Percentiles rank a stretch among this genome's conserved stretches.
These are phyloP conservation scores for Barnettozyma californica DNA, from an alignment of 805 yeast species.

Conservation along the genomic window DNA sequence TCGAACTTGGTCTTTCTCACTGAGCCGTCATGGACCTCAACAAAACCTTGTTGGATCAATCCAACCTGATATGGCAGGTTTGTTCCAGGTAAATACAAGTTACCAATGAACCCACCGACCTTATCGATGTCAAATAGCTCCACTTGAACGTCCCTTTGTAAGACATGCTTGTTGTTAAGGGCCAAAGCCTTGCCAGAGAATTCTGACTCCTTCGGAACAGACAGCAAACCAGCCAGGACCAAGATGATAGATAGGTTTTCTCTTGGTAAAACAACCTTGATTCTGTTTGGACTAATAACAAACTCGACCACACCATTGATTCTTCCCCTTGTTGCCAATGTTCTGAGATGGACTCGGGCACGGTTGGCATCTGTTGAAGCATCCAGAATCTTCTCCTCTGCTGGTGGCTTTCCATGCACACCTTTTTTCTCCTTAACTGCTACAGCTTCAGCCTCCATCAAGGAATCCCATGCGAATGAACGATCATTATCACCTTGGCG, in stretches of 20 bases:
- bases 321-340: slow-evolving; percentile 59
- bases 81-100: slow-evolving; percentile 47
- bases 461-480: slow-evolving; percentile 71
- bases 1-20: slow-evolving; percentile 52
- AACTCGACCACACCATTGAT: slow-evolving; percentile 69
- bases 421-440: slow-evolving; percentile 58
- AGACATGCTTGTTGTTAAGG: slow-evolving; percentile 46
- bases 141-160: slow-evolving; percentile 71
- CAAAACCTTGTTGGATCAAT: slow-evolving; percentile 59
- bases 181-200: slow-evolving; percentile 47
- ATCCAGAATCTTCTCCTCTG: slow-evolving; percentile 62
- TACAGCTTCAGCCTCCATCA: slow-evolving; percentile 61
- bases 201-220: slow-evolving; percentile 31
- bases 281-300: slow-evolving; percentile 62
- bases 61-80: slow-evolving; percentile 51
- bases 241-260: slow-evolving; percentile 67
- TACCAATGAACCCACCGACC: slow-evolving; percentile 78
- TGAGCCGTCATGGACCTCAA: slow-evolving; percentile 59
- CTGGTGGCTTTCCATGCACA: slow-evolving; percentile 50
- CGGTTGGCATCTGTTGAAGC: slow-evolving; percentile 71
- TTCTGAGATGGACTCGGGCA: slow-evolving; percentile 68
- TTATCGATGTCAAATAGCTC: slow-evolving; percentile 68
- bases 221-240: slow-evolving; percentile 69
- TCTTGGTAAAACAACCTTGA: slow-evolving; percentile 60
- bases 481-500: slow-evolving; percentile 67